Evolutionary conservation across 2,329 filamentous ascomycete species (phyloP).

Genomic region (Colletotrichum chlorophyti): DNA sequence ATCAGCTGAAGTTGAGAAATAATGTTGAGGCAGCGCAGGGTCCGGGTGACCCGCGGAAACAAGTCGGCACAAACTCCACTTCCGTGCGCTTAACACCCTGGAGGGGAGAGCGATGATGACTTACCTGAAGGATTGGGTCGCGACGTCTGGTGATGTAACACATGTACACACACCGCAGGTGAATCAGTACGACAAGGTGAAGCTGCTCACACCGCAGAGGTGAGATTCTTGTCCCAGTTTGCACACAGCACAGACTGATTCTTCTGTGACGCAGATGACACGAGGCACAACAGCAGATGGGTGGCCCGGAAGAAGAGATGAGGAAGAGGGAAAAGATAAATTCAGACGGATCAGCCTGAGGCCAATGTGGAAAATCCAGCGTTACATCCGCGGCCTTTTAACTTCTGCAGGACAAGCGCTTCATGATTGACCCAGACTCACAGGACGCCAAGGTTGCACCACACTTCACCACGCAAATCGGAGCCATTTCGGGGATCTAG

Average conservation of each 20-base stretch:
- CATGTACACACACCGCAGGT: neutral
- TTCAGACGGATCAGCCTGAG: neutral
- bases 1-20: neutral
- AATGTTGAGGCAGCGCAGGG: too few relatives aligned
- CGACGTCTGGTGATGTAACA: neutral
- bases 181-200: conserved; percentile 1
- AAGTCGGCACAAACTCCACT: neutral
- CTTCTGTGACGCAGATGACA: neutral
- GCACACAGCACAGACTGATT: neutral
- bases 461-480: conserved; percentile 6
- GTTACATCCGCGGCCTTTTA: conserved; percentile 21
- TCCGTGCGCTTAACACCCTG: neutral
- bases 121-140: neutral
- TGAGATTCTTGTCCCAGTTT: neutral
- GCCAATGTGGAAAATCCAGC: neutral
- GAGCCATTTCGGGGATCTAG: conserved; percentile 12
- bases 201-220: neutral
- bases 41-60: neutral
- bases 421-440: neutral
- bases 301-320: neutral
- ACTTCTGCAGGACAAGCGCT: conserved; percentile 1
- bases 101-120: neutral
- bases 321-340: neutral
- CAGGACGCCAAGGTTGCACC: conserved; percentile 2
- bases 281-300: neutral